Percentiles rank a stretch among this genome's conserved stretches.
These are phyloP conservation scores for Conticribra weissflogii DNA, from an alignment of 108 stramenopile species.

Conservation along the genomic window DNA sequence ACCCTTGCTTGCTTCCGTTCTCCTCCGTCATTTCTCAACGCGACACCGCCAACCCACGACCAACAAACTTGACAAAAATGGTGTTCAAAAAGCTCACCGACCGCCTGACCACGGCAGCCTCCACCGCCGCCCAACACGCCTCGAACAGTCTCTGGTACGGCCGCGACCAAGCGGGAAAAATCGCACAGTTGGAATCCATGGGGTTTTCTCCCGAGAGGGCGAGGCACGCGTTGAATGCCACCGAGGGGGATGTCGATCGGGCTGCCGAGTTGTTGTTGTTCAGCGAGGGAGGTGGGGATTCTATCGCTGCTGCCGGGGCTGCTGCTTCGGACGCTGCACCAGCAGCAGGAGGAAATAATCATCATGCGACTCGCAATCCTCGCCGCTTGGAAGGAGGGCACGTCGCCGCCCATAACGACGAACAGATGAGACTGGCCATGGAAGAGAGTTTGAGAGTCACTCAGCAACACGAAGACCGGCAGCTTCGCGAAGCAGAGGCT, in stretches of 20 bases:
- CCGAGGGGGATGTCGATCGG: slow-evolving; percentile 66
- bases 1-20: too few species aligned
- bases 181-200: slow-evolving; percentile 61
- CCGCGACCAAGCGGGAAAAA: slow-evolving; percentile 28
- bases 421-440: slow-evolving; percentile 46
- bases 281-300: slow-evolving; percentile 11
- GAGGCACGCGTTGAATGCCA: slow-evolving; percentile 59
- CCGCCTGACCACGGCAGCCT: slow-evolving; percentile 43
- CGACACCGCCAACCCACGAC: not conserved
- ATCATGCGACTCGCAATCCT: not conserved
- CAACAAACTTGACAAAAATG: slow-evolving; percentile 10
- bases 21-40: too few species aligned
- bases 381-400: slow-evolving; percentile 21
- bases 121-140: slow-evolving; percentile 31
- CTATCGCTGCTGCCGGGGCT: slow-evolving; percentile 4
- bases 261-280: slow-evolving; percentile 70
- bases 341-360: not conserved
- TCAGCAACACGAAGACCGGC: slow-evolving; percentile 37
- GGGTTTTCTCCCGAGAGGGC: slow-evolving; percentile 70
- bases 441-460: slow-evolving; percentile 41
- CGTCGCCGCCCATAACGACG: slow-evolving; percentile 44
- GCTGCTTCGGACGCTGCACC: slow-evolving; percentile 5
- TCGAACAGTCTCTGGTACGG: slow-evolving; percentile 22
- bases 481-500: slow-evolving; percentile 18
- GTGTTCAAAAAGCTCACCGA: slow-evolving; percentile 59